Conservation (phyloP, 768 basidiomycete genomes). For the Phylloporus sp. region DNA sequence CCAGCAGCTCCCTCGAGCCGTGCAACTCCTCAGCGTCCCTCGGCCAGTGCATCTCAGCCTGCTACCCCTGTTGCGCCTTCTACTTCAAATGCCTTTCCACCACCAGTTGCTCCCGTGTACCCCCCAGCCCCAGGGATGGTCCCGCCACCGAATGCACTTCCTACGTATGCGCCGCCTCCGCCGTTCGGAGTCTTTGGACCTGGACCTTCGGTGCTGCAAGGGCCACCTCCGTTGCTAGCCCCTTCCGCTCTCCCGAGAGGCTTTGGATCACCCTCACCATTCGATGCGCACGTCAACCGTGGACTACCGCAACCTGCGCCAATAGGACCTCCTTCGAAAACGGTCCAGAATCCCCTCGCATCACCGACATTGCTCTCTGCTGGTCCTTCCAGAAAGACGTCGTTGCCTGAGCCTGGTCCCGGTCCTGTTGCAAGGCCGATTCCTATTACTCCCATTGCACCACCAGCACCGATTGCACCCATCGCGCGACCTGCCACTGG, state of each 20-base stretch:
- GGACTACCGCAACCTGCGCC: constrained; percentile 41
- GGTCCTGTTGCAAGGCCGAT: constrained; percentile 56
- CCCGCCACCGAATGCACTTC: constrained; percentile 41
- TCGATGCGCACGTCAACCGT: constrained; percentile 47
- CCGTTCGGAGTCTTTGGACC: constrained; percentile 48
- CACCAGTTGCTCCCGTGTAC: constrained; percentile 47
- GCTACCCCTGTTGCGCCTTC: constrained; percentile 37
- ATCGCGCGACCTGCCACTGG: constrained; percentile 48
- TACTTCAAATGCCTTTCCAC: constrained; percentile 36
- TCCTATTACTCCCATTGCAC: constrained; percentile 22
- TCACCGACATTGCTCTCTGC: constrained; percentile 41
- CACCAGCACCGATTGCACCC: constrained; percentile 62
- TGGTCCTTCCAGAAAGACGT: constrained; percentile 45
- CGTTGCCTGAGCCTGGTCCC: constrained; percentile 41
- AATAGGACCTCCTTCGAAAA: constrained; percentile 51
- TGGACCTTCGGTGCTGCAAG: constrained; percentile 41
- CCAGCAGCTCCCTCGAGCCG: constrained; percentile 32
- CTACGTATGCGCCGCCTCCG: constrained; percentile 51
- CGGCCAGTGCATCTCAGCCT: constrained; percentile 39
- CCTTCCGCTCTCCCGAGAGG: constrained; percentile 52
- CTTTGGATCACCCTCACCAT: constrained; percentile 48
- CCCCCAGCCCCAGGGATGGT: constrained; percentile 38
- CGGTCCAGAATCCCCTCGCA: constrained; percentile 30
- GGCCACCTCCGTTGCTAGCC: constrained; percentile 42
- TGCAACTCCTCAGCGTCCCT: constrained; percentile 34